phyloP scores from a whole-genome alignment of 495 filamentous ascomycete species.

The Astrothelium macrocarpum region DNA sequence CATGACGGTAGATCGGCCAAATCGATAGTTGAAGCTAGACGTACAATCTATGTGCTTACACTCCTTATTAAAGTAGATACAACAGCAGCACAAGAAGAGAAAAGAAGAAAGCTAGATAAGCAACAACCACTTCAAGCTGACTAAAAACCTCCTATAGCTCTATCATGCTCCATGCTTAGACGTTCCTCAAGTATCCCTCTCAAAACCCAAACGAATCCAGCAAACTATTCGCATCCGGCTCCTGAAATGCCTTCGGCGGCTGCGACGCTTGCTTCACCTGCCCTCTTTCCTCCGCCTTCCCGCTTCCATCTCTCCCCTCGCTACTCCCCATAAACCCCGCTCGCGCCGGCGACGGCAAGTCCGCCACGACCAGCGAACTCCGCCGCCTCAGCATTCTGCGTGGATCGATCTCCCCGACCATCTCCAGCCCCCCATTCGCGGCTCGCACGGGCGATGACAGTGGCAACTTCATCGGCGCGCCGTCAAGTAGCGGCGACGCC shows the following conservation, averaged over 20 bases:
- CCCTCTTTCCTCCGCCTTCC: conserved; percentile 36
- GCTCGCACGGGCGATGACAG: conserved; percentile 18
- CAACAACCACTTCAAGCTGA: too few species aligned
- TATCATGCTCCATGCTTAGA: too few species aligned
- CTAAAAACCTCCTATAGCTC: too few species aligned
- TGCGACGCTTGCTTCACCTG: conserved; percentile 44
- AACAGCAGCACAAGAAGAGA: not conserved
- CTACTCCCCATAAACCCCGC: conserved; percentile 9
- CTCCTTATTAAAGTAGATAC: not conserved
- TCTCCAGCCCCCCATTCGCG: conserved; percentile 24
- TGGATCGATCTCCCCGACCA: conserved; percentile 40
- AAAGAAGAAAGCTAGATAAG: conserved; percentile 9
- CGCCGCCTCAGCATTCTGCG: conserved; percentile 59
- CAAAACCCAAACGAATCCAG: conserved; percentile 37
- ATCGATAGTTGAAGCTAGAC: too few species aligned
- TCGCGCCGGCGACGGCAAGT: conserved; percentile 44
- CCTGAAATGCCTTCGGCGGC: conserved; percentile 74
- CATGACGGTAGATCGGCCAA: too few species aligned
- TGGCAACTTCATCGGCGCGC: conserved; percentile 8
- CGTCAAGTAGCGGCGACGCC: not conserved
- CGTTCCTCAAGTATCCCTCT: too few species aligned
- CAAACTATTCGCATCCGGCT: conserved; percentile 70
- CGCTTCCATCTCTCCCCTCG: conserved; percentile 15
- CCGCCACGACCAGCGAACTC: conserved; percentile 71
- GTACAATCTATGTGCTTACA: not conserved